These are phyloP conservation scores for Rehmannia glutinosa DNA, from an alignment of 257 asterid genomes.

Conservation along the genomic window DNA sequence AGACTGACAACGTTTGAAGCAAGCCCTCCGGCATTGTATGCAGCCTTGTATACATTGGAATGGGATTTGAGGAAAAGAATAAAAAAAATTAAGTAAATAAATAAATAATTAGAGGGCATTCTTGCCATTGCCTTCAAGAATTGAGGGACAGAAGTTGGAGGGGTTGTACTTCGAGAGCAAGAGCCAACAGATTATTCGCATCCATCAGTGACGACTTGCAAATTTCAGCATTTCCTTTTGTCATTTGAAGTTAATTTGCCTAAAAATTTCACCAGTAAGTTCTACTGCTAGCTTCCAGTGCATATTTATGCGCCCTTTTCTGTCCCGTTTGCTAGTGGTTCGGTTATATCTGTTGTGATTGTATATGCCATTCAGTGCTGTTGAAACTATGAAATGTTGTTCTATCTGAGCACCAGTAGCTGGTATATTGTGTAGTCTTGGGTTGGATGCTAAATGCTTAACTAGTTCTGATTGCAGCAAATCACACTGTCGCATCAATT, in stretches of 20 bases:
- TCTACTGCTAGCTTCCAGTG: not conserved
- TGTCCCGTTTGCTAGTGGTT: not conserved
- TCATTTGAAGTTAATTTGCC: not conserved
- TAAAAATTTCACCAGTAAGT: not conserved
- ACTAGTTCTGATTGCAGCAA: too few species aligned
- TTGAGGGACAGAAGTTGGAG: not conserved
- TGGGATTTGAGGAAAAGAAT: too few species aligned
- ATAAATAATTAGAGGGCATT: too few species aligned
- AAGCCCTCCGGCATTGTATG: too few species aligned
- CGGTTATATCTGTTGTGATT: not conserved
- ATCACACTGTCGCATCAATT: too few species aligned
- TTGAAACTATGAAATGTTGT: not conserved
- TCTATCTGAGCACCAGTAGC: too few species aligned
- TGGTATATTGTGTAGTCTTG: too few species aligned
- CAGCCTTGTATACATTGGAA: too few species aligned
- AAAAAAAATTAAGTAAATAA: too few species aligned
- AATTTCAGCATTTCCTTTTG: not conserved
- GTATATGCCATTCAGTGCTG: too few species aligned
- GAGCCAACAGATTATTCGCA: not conserved
- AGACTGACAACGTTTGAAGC: conserved; percentile 1
- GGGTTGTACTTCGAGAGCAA: not conserved
- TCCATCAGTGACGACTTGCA: not conserved
- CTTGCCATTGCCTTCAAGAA: not conserved
- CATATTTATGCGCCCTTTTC: not conserved
- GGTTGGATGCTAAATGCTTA: too few species aligned